Evolutionary conservation across 371 early-diverging fungal genomes (phyloP), one percentile per base, ranked within the genome.

Genomic region (Mortierella sp.): DNA sequence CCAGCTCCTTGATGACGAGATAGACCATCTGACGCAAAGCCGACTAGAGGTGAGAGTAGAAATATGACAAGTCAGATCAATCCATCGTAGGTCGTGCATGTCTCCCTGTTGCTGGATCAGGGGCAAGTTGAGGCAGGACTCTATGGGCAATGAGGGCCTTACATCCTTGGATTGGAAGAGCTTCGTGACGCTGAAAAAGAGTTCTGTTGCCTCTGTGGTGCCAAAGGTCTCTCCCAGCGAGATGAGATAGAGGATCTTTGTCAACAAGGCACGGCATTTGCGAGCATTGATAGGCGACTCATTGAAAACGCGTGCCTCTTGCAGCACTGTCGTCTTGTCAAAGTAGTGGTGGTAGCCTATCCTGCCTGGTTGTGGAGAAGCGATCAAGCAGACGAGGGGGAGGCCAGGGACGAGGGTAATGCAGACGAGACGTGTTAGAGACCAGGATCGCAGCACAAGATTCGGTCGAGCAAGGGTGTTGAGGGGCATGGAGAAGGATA

Each of bases 161-260:
- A 95, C 96, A 83, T 98, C 98, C 80, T 92, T 94, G 63, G 89
- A 90, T 84, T 97, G 98, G 83, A 99, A 99, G 54, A 98, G 90
- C 85, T 96, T 96, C 13, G 96, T 97, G 67, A 96, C 94, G 71
- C 94, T 92, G 80, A 99, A 99, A 83, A 99, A 99, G 19, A 96
- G 87, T 70, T 97, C 94, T 0, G 99, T 99, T 5, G 99, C 98
- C 82, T 98, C 99, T 39, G 87, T 89, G 16, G 93, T 91, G 45
- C 89, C 86, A 77, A 98, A 94, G 27, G 88, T 82, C 80, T 98
- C 96, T 19, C 92, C 93, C 60, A 93, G 88, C 72, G 95, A 95
- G 56, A 98, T 85, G 59, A 99, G 82, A 69, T 95, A 96, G 45
- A 95, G 85, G 47, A 99, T 91, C 80, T 97, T 97, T 17, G 98